Evolutionary conservation across 1,139 yeast species (phyloP).

Genomic region (Cylindricascospora bacillispora): DNA sequence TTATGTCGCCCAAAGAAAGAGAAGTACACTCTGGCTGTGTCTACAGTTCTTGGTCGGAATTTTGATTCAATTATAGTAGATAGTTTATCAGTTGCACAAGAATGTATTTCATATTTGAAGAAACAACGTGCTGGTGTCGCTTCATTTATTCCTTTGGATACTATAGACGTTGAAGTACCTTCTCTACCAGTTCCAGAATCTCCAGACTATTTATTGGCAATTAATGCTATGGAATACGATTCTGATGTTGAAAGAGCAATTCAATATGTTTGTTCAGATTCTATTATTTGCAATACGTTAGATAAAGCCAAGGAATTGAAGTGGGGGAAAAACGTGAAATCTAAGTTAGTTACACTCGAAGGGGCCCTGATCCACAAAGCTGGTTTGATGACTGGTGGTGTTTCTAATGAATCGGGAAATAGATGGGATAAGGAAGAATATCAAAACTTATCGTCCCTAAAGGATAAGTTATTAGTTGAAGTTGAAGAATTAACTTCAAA

Average conservation of each 20-base stretch:
- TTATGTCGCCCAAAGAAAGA: constrained; percentile 69
- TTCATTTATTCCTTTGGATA: constrained; percentile 79
- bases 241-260: constrained; percentile 64
- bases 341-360: constrained; percentile 66
- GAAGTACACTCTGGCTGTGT: constrained; percentile 64
- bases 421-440: constrained; percentile 73
- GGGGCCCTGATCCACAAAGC: constrained; percentile 79
- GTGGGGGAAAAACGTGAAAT: constrained; percentile 50
- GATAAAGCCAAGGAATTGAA: constrained; percentile 58
- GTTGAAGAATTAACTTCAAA: constrained; percentile 37
- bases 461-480: constrained; percentile 47
- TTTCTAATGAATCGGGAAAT: constrained; percentile 28
- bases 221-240: constrained; percentile 66
- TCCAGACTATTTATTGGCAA: constrained; percentile 27
- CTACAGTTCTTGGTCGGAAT: constrained; percentile 67
- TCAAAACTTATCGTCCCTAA: constrained; percentile 41
- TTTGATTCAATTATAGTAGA: constrained; percentile 81
- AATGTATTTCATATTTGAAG: constrained; percentile 71
- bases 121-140: constrained; percentile 80
- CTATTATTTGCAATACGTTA: constrained; percentile 68
- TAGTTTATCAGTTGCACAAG: constrained; percentile 57
- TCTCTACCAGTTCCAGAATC: constrained; percentile 13
- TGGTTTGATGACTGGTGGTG: constrained; percentile 91
- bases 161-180: constrained; percentile 49
- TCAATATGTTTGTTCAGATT: constrained; percentile 66